Evolutionary conservation across 192 early-diverging fungal genomes (phyloP).

Genomic region (Backusella mclennaniae): DNA sequence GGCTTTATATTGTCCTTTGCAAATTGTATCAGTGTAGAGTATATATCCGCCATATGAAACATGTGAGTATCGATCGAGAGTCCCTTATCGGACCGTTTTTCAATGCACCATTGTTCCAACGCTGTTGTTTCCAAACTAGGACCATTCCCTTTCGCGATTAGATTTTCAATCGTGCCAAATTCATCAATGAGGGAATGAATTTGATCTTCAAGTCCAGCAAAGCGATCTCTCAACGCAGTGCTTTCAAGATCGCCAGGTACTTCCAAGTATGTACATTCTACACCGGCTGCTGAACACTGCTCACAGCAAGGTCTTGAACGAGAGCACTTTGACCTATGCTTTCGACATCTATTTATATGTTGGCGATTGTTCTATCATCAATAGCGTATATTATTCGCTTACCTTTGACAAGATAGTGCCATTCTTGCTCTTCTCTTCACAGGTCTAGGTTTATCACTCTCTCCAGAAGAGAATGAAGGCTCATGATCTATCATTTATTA

Average conservation of each 20-base stretch:
- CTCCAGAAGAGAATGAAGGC: background rate
- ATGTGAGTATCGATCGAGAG: constrained; percentile 33
- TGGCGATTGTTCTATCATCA: background rate
- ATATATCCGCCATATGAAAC: constrained; percentile 26
- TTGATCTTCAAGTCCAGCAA: constrained; percentile 37
- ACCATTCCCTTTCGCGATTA: constrained; percentile 7
- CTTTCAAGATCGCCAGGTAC: constrained; percentile 38
- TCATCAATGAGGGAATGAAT: constrained; percentile 31
- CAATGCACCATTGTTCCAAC: constrained; percentile 16
- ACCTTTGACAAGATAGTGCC: constrained; percentile 32
- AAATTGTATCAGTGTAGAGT: constrained; percentile 25
- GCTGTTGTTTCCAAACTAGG: constrained; percentile 15
- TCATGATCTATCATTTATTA: constrained; percentile 5
- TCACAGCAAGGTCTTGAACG: constrained; percentile 29
- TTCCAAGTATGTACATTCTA: constrained; percentile 30
- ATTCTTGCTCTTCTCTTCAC: constrained; percentile 27
- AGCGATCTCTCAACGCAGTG: constrained; percentile 34
- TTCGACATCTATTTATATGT: constrained; percentile 22
- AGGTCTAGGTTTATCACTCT: background rate
- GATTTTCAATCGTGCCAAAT: constrained; percentile 27
- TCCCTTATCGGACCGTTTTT: constrained; percentile 8
- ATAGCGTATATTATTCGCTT: too few species aligned
- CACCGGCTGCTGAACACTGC: constrained; percentile 24
- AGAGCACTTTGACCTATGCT: constrained; percentile 37
- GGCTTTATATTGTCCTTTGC: constrained; percentile 22